A percentile compares a stretch with the other conserved stretches of the same genome.
phyloP scores from a whole-genome alignment of 2,329 filamentous ascomycete genomes.

The Lizonia empirigonia region DNA sequence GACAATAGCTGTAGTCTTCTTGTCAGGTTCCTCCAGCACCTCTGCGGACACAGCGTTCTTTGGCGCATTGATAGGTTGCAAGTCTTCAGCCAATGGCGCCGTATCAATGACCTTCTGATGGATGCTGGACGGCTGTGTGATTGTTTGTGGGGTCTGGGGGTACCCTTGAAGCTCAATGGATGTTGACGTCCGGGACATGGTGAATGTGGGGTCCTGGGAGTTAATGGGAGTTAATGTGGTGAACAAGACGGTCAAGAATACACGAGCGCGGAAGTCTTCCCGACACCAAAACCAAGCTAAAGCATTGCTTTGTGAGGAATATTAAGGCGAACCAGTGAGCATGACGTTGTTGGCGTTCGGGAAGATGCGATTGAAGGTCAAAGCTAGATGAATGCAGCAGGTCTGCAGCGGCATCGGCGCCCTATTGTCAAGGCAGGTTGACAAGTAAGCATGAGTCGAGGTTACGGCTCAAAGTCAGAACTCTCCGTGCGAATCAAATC shows the following conservation, averaged over 20 bases:
- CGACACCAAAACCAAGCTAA: neutral
- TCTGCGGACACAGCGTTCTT: slow-evolving; percentile 22
- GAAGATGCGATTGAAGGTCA: neutral
- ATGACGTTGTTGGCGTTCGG: slow-evolving; percentile 6
- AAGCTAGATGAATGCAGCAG: slow-evolving; percentile 5
- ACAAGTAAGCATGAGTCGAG: neutral
- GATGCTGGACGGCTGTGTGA: slow-evolving; percentile 22
- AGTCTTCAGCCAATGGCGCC: slow-evolving; percentile 14
- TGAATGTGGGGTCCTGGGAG: neutral
- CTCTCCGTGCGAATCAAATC: slow-evolving; percentile 3
- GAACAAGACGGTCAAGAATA: neutral
- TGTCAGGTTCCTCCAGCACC: slow-evolving; percentile 23
- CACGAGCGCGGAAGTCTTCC: neutral
- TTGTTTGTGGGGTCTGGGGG: slow-evolving; percentile 12
- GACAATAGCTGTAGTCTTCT: slow-evolving; percentile 36
- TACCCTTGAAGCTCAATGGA: slow-evolving; percentile 34
- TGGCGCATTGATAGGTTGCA: slow-evolving; percentile 19
- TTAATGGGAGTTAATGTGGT: neutral
- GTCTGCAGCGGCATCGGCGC: neutral
- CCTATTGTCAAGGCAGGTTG: neutral
- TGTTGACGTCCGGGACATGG: slow-evolving; percentile 35
- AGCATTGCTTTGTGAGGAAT: neutral
- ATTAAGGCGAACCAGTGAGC: neutral
- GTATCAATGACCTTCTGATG: slow-evolving; percentile 20
- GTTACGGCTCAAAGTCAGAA: neutral